A percentile compares a stretch with the other conserved stretches of the same genome.
phyloP scores from a whole-genome alignment of 225 moss, liverwort and hornwort species.

The Sphagnum tenellum region DNA sequence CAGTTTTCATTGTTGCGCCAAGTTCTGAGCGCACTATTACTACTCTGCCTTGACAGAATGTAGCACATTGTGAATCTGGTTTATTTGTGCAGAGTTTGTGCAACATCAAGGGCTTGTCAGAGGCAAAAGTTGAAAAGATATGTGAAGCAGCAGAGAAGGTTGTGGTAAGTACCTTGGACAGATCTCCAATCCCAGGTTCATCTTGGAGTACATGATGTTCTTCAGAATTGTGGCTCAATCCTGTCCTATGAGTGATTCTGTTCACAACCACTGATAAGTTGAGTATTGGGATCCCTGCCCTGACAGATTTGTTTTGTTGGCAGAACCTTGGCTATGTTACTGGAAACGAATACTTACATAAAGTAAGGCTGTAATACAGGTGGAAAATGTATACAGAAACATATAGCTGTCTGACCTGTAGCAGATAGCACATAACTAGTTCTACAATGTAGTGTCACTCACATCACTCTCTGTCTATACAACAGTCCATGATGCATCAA shows the following conservation, averaged over 20 bases:
- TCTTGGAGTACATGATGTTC: too few relatives aligned
- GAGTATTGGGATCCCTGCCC: not conserved
- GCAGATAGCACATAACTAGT: too few relatives aligned
- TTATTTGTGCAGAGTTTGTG: conserved; percentile 38
- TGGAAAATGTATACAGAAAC: too few relatives aligned
- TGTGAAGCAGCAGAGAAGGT: conserved; percentile 77
- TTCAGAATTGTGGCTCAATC: too few relatives aligned
- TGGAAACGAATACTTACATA: conserved; percentile 68
- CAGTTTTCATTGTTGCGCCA: too few relatives aligned
- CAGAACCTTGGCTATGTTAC: conserved; percentile 83
- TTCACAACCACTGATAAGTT: not conserved
- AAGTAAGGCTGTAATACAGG: conserved; percentile 30
- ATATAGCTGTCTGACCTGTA: too few relatives aligned
- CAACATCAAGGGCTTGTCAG: conserved; percentile 83
- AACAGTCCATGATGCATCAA: too few relatives aligned
- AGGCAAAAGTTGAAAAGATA: conserved; percentile 90
- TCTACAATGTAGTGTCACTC: too few relatives aligned
- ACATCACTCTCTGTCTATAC: too few relatives aligned
- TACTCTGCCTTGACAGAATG: not conserved
- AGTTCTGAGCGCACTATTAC: not conserved
- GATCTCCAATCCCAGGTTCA: too few relatives aligned
- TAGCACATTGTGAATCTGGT: not conserved
- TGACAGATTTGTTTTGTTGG: conserved; percentile 6
- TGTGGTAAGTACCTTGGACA: conserved; percentile 42
- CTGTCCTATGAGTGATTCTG: too few relatives aligned